Conservation (phyloP, 129 eudicot genomes). For the Deinandra increscens region DNA sequence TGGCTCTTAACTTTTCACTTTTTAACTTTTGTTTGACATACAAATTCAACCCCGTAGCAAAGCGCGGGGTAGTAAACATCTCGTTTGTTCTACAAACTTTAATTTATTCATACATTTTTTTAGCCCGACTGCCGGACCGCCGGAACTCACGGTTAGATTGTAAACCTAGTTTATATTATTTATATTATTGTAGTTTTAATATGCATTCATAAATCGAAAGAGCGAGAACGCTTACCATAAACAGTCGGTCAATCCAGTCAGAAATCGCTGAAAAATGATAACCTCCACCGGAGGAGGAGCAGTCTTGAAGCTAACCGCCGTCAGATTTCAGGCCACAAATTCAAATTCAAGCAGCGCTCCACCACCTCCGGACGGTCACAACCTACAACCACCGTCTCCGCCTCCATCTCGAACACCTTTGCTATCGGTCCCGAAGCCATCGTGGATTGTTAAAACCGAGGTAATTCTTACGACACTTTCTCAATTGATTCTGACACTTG, state of each 20-base stretch:
- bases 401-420: slow-evolving; percentile 29
- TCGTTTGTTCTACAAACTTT: too few relatives aligned
- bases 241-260: background rate
- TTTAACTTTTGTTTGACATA: too few relatives aligned
- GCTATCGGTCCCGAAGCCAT: slow-evolving; percentile 58
- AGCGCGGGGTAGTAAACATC: too few relatives aligned
- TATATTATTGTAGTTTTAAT: too few relatives aligned
- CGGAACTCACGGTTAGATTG: too few relatives aligned
- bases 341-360: slow-evolving; percentile 40
- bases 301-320: slow-evolving; percentile 14
- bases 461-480: slow-evolving; percentile 21
- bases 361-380: slow-evolving; percentile 37
- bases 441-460: slow-evolving; percentile 71
- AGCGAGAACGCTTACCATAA: background rate
- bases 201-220: background rate
- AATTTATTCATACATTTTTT: too few relatives aligned
- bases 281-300: slow-evolving; percentile 20
- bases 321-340: slow-evolving; percentile 37
- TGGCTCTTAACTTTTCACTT: too few relatives aligned
- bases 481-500: background rate
- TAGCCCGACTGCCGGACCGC: too few relatives aligned
- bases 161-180: too few relatives aligned
- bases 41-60: too few relatives aligned
- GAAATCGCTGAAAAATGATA: slow-evolving; percentile 17
- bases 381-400: slow-evolving; percentile 29